Evolutionary conservation across 352 stramenopile species (phyloP), one percentile per base, ranked within the genome.

Genomic region (Pythium apleroticum): DNA sequence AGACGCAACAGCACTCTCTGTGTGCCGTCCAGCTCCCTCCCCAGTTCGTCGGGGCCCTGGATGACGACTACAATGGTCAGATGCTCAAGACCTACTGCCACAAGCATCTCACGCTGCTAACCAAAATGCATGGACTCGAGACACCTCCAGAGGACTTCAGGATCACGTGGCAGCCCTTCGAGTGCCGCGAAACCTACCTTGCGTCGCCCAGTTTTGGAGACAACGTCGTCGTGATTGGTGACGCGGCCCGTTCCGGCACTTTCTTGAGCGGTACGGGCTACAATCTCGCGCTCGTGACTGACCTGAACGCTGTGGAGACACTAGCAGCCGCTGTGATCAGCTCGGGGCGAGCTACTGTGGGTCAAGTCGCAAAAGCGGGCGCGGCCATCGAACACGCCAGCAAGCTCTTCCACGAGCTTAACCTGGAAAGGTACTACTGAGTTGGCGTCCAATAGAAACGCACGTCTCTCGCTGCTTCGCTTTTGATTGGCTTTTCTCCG

Each of bases 231-330:
- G 62, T 74, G 11, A 49, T 74, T 20, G 68, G 63, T 2, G 68
- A 74, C 27, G 67, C 67, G 2, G 67, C 68, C 6, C 68, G 68
- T n/a, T 60, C 68, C 2, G 68, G 68, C 12, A 65, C 62, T 10
- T 74, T 71, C 24, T 28, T 71, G 20, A 74, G 68, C 43, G 68
- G 68, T 19, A 71, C 68, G 7, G 63, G 68, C 15, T 74, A 74
- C 62, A 74, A 74, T 52, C 52, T 74, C 20, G 63, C 63, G 2
- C 45, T 71, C 17, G 68, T 71, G 15, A 59, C 39, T 43, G 68
- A 74, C n/a, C 39, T 74, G 11, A 68, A 64, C 39, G 62, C 31
- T 19, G 35, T 71, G 17, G 63, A 74, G 37, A 19, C 17, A 14
- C 57, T 74, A 7, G 57, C 57, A n/a, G 17, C 33, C 4, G 27